Percentiles rank a stretch among this genome's conserved stretches.
These are phyloP conservation scores for Cryptococcus amylolentus DNA, from an alignment of 1,284 basidiomycete species.

Conservation along the genomic window DNA sequence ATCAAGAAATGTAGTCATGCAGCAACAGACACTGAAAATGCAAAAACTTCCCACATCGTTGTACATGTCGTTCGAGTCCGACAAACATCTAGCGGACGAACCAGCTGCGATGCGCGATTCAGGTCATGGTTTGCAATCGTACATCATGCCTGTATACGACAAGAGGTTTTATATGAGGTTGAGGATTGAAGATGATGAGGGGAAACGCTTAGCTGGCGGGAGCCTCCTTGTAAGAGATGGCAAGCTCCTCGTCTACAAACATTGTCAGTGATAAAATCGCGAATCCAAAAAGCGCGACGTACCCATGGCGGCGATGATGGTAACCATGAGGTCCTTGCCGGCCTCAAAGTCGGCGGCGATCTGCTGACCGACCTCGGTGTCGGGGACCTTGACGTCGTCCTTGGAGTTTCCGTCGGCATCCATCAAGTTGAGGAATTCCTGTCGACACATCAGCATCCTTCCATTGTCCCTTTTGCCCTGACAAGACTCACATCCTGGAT, in stretches of 20 bases:
- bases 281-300: constrained; percentile 50
- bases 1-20: too few species aligned
- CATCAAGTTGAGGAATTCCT: constrained; percentile 91
- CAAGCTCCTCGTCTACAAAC: constrained; percentile 59
- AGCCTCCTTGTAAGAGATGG: constrained; percentile 80
- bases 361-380: constrained; percentile 73
- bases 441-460: constrained; percentile 8
- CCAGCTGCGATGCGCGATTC: too few species aligned
- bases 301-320: constrained; percentile 86
- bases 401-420: constrained; percentile 75
- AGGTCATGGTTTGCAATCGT: constrained; percentile 5
- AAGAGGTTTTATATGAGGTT: background rate
- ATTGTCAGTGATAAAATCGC: background rate
- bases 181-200: background rate
- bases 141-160: constrained; percentile 13
- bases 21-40: too few species aligned
- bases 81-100: too few species aligned
- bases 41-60: too few species aligned
- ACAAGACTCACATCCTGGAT: constrained; percentile 61
- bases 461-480: background rate
- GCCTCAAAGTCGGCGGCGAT: constrained; percentile 74
- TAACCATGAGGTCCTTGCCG: constrained; percentile 77
- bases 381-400: constrained; percentile 94
- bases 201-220: constrained; percentile 46
- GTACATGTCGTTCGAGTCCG: too few species aligned